Percentiles rank a stretch among this genome's conserved stretches.
Conservation (phyloP, 192 early-diverging fungal species). For the Coemansia sp. region DNA sequence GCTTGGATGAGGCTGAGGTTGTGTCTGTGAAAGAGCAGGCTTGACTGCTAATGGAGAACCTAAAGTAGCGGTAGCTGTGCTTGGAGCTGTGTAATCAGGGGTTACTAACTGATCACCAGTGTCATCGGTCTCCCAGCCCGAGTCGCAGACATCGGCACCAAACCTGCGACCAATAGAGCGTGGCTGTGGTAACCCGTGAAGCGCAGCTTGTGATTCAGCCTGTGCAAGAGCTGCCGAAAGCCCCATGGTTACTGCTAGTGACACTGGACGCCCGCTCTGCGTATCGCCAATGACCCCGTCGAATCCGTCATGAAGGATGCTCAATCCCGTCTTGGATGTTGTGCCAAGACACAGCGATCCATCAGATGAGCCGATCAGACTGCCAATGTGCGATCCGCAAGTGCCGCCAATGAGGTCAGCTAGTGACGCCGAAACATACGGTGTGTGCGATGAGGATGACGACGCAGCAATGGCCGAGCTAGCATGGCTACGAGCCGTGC, state of each 20-base stretch:
- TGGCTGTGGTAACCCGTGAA: constrained; percentile 6
- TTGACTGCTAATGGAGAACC: too few relatives aligned
- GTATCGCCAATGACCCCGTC: constrained; percentile 26
- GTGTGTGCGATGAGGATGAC: neutral
- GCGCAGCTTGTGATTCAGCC: constrained; percentile 5
- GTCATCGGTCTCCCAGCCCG: constrained; percentile 53
- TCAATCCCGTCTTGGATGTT: neutral
- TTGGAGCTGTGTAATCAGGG: neutral
- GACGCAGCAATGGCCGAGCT: neutral
- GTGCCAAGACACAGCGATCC: constrained; percentile 21
- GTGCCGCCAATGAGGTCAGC: constrained; percentile 19
- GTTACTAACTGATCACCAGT: constrained; percentile 5
- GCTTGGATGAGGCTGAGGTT: neutral
- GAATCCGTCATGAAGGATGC: constrained; percentile 31
- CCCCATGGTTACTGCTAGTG: constrained; percentile 33
- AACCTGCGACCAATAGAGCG: constrained; percentile 3
- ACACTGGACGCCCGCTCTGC: constrained; percentile 16
- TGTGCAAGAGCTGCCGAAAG: constrained; percentile 8
- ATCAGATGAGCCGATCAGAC: constrained; percentile 34
- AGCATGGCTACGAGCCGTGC: constrained; percentile 17
- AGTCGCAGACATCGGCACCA: constrained; percentile 14
- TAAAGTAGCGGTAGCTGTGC: neutral
- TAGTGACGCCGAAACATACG: constrained; percentile 8
- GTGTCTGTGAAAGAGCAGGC: neutral
- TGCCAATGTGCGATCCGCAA: constrained; percentile 10